Percentiles rank a stretch among this genome's conserved stretches.
phyloP scores from a whole-genome alignment of 768 basidiomycete species.

The Podaxis sp. region DNA sequence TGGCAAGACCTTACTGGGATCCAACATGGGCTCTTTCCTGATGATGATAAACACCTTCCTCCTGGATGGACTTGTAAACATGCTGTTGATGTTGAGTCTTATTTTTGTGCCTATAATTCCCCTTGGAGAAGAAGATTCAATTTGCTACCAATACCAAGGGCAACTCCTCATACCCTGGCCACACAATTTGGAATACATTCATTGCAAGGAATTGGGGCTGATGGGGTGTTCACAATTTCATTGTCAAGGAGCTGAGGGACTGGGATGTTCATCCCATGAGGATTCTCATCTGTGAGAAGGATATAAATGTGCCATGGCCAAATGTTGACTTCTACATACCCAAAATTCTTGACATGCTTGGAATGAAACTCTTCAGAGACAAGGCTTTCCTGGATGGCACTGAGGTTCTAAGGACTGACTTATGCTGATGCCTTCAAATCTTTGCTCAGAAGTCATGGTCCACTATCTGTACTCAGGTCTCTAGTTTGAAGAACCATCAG shows the following conservation, averaged over 20 bases:
- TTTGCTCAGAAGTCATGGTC: not conserved
- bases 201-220: conserved; percentile 12
- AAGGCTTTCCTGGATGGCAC: not conserved
- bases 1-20: conserved; percentile 26
- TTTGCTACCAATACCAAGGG: conserved; percentile 12
- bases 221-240: conserved; percentile 19
- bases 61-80: conserved; percentile 16
- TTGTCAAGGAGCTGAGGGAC: conserved; percentile 15
- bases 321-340: not conserved
- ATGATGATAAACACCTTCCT: conserved; percentile 20
- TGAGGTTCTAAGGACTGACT: not conserved
- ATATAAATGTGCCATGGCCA: not conserved
- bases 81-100: conserved; percentile 16
- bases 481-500: not conserved
- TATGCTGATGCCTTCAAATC: not conserved
- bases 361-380: conserved; percentile 6
- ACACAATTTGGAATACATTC: conserved; percentile 16
- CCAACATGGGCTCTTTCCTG: conserved; percentile 23
- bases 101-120: conserved; percentile 18
- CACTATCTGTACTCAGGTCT: not conserved
- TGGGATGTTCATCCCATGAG: conserved; percentile 16
- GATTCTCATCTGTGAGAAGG: not conserved
- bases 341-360: not conserved
- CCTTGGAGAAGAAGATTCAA: not conserved
- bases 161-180: conserved; percentile 15